Conservation (phyloP, 2,329 filamentous ascomycete genomes). For the Zymoseptoria brevis region DNA sequence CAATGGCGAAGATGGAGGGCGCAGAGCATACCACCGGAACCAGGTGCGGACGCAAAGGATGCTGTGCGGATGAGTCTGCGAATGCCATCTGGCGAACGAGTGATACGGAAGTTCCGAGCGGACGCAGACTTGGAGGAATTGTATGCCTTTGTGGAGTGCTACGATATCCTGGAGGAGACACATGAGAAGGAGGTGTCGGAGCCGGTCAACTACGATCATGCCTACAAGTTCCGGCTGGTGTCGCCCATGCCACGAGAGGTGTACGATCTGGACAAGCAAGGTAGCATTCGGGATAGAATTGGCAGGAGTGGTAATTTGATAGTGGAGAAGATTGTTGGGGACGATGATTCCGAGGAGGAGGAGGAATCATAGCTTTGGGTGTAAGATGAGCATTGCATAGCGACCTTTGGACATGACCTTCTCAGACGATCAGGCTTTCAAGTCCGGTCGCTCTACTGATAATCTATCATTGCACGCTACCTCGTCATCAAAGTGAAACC, state of each 20-base stretch:
- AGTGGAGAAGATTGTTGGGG: slow-evolving; percentile 60
- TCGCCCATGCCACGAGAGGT: slow-evolving; percentile 78
- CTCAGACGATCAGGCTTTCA: too few relatives aligned
- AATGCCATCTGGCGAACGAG: slow-evolving; percentile 59
- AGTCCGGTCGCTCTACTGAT: too few relatives aligned
- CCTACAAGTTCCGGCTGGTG: slow-evolving; percentile 78
- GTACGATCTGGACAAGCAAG: slow-evolving; percentile 60
- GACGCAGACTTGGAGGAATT: slow-evolving; percentile 74
- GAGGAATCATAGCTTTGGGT: slow-evolving; percentile 7
- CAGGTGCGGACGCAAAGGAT: slow-evolving; percentile 54
- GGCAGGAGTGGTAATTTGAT: slow-evolving; percentile 81
- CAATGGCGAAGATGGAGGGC: slow-evolving; percentile 80
- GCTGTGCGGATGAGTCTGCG: slow-evolving; percentile 63
- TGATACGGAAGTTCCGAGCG: slow-evolving; percentile 66
- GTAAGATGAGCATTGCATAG: too few relatives aligned
- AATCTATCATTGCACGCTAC: too few relatives aligned
- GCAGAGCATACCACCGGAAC: slow-evolving; percentile 59
- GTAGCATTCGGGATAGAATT: slow-evolving; percentile 63
- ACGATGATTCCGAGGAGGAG: slow-evolving; percentile 46
- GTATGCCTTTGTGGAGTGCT: slow-evolving; percentile 94
- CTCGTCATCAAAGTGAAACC: too few relatives aligned
- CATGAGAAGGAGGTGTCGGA: slow-evolving; percentile 36
- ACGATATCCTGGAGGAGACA: slow-evolving; percentile 51
- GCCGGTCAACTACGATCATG: slow-evolving; percentile 66
- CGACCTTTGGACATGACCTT: too few relatives aligned